A percentile compares a stretch with the other conserved stretches of the same genome.
phyloP scores from a whole-genome alignment of 805 yeast species.

The Yamadazyma insecticola region DNA sequence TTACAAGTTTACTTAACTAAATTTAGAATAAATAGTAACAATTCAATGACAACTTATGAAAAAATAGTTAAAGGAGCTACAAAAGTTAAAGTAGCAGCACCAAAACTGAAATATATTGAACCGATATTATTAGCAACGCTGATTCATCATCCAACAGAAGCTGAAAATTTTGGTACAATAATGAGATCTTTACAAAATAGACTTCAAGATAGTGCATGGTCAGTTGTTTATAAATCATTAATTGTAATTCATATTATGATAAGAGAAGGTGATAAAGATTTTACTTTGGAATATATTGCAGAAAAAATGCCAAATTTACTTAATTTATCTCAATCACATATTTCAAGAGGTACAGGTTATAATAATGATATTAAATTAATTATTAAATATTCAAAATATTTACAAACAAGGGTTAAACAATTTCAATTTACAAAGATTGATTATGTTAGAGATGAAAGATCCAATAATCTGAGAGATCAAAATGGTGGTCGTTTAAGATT shows the following conservation, averaged over 20 bases:
- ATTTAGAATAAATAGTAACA: background rate
- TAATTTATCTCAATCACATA: constrained; percentile 34
- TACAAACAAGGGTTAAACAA: constrained; percentile 64
- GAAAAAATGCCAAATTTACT: constrained; percentile 46
- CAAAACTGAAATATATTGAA: constrained; percentile 92
- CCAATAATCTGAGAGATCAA: constrained; percentile 41
- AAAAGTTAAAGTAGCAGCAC: constrained; percentile 79
- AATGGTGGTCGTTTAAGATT: constrained; percentile 58
- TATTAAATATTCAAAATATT: constrained; percentile 66
- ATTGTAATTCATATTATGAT: constrained; percentile 86
- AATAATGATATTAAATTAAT: constrained; percentile 52
- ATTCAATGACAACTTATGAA: constrained; percentile 59
- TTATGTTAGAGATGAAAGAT: constrained; percentile 68
- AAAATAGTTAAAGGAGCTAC: constrained; percentile 65
- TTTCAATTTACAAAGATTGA: constrained; percentile 63
- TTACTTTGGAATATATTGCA: constrained; percentile 59
- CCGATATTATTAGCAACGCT: constrained; percentile 77
- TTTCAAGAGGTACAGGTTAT: constrained; percentile 26
- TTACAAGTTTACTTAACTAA: too few relatives aligned
- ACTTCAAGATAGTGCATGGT: constrained; percentile 81
- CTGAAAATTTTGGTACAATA: constrained; percentile 60
- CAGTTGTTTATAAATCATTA: constrained; percentile 81
- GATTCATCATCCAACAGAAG: constrained; percentile 34
- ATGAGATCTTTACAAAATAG: constrained; percentile 60
- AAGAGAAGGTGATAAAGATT: constrained; percentile 82